Evolutionary conservation across 371 early-diverging fungal genomes (phyloP).

Genomic region (Saksenaea oblongispora): DNA sequence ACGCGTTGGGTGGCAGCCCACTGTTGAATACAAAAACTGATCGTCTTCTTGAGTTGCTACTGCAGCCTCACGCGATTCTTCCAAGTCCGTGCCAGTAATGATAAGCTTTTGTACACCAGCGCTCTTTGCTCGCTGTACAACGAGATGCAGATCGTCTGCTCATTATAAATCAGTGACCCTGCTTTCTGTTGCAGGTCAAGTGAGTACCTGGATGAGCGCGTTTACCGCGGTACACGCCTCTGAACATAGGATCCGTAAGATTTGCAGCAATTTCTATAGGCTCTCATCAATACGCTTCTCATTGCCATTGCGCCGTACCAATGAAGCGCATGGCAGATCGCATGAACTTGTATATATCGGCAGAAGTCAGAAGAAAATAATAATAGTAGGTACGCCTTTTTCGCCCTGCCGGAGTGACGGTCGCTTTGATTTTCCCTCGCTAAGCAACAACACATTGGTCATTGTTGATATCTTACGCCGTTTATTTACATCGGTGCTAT

Average conservation of each 20-base stretch:
- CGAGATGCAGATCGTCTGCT: slow-evolving; percentile 67
- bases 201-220: slow-evolving; percentile 64
- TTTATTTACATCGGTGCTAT: not conserved
- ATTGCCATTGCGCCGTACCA: not conserved
- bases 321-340: not conserved
- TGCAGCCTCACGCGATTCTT: slow-evolving; percentile 61
- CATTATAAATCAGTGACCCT: not conserved
- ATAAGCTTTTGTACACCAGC: slow-evolving; percentile 75
- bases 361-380: no score
- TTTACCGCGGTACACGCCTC: slow-evolving; percentile 80
- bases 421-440: no score
- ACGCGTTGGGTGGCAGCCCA: slow-evolving; percentile 91
- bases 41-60: slow-evolving; percentile 2
- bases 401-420: no score
- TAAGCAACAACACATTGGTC: not conserved
- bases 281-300: not conserved
- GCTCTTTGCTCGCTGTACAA: slow-evolving; percentile 65
- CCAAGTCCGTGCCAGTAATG: slow-evolving; percentile 75
- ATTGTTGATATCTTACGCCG: not conserved
- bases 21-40: slow-evolving; percentile 67
- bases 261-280: slow-evolving; percentile 79
- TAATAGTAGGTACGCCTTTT: no score
- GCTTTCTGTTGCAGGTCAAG: not conserved
- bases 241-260: slow-evolving; percentile 84
- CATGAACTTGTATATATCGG: not conserved